Evolutionary conservation across 192 early-diverging fungal species (phyloP).

Genomic region (Coemansia aciculifera): DNA sequence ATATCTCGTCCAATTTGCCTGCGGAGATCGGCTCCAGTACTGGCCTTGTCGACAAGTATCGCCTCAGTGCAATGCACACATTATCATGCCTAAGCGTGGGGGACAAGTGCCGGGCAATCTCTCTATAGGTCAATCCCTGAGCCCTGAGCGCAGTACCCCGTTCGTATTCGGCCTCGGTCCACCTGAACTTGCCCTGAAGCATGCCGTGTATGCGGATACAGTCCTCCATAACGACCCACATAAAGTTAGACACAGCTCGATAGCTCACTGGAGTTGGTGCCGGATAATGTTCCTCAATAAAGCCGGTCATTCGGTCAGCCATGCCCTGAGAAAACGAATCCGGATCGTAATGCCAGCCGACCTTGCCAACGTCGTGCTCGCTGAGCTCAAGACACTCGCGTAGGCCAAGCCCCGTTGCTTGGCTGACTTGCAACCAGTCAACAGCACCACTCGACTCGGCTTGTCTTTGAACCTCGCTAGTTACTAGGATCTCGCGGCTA

Average conservation of each 20-base stretch:
- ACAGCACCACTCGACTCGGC: not conserved
- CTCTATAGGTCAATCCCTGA: slow-evolving; percentile 1
- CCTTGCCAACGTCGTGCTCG: slow-evolving; percentile 2
- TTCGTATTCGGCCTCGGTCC: not conserved
- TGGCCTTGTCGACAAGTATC: not conserved
- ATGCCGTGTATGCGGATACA: slow-evolving; percentile 10
- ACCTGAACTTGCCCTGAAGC: slow-evolving; percentile 10
- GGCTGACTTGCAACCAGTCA: slow-evolving; percentile 12
- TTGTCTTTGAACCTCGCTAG: not conserved
- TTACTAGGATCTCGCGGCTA: not conserved
- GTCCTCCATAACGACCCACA: slow-evolving; percentile 22
- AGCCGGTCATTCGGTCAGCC: slow-evolving; percentile 16
- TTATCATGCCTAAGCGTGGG: not conserved
- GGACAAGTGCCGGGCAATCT: slow-evolving; percentile 13
- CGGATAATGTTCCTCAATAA: slow-evolving; percentile 17
- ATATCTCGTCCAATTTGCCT: not conserved
- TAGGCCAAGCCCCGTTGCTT: not conserved
- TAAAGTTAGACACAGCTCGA: slow-evolving; percentile 22
- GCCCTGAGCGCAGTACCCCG: not conserved
- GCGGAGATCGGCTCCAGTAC: not conserved
- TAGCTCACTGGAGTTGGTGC: slow-evolving; percentile 9
- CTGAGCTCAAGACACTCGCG: slow-evolving; percentile 16
- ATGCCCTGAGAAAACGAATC: slow-evolving; percentile 6
- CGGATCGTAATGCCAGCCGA: slow-evolving; percentile 12
- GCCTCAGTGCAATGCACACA: not conserved